A percentile compares a stretch with the other conserved stretches of the same genome.
Evolutionary conservation across 305 asterid genomes (phyloP).

Genomic region (Ilex paraguariensis): DNA sequence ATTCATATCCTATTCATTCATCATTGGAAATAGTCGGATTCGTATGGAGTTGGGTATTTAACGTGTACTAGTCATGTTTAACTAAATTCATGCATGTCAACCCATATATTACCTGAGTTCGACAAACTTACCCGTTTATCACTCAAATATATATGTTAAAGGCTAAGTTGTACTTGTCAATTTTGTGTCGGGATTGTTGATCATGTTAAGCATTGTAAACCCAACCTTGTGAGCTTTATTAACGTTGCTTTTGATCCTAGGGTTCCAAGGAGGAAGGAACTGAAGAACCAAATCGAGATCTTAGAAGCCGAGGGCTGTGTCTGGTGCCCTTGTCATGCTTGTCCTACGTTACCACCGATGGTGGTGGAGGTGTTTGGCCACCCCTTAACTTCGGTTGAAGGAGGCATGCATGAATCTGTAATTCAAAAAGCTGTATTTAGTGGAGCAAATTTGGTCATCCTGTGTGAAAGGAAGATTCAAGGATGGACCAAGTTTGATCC

Average conservation of each 20-base stretch:
- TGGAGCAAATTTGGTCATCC: conserved; percentile 83
- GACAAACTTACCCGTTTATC: too few species aligned
- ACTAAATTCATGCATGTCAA: too few species aligned
- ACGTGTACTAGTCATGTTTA: too few species aligned
- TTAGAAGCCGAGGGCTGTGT: conserved; percentile 75
- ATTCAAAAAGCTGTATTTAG: not conserved
- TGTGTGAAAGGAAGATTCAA: conserved; percentile 18
- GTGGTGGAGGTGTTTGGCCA: conserved; percentile 73
- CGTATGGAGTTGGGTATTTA: too few species aligned
- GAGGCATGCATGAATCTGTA: too few species aligned
- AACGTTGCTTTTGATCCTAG: conserved; percentile 10
- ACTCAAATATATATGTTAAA: too few species aligned
- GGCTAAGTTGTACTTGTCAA: too few species aligned
- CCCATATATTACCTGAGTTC: too few species aligned
- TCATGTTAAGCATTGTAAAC: too few species aligned
- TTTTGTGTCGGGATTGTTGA: too few species aligned
- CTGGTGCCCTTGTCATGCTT: conserved; percentile 77
- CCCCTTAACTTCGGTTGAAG: conserved; percentile 55
- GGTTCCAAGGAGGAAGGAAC: conserved; percentile 24
- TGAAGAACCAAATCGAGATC: conserved; percentile 50
- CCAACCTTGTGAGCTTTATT: not conserved
- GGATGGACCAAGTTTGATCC: conserved; percentile 82
- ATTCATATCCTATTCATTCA: too few species aligned
- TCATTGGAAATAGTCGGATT: too few species aligned
- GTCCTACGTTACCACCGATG: conserved; percentile 54